Evolutionary conservation across 1,139 yeast species (phyloP).

Genomic region (Kurtzmaniella quercitrusa): DNA sequence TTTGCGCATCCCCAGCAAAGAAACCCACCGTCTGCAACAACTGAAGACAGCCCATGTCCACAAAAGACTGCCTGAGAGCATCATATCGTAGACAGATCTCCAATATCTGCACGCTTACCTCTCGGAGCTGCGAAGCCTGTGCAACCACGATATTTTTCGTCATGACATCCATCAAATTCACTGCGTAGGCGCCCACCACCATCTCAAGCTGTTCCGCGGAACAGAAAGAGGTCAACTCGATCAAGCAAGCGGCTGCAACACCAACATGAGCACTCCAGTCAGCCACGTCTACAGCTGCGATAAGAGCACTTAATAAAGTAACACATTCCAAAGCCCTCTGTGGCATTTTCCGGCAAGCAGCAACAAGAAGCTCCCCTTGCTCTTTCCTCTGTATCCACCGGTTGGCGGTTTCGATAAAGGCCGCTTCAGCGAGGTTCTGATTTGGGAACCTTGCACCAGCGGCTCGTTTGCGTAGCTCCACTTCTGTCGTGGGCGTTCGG

Average conservation of each 20-base stretch:
- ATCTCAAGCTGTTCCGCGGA: background rate
- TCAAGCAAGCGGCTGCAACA: background rate
- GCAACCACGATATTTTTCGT: background rate
- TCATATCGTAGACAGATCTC: background rate
- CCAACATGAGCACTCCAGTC: background rate
- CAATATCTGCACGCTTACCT: background rate
- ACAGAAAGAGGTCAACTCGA: background rate
- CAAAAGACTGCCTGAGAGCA: background rate
- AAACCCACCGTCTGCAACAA: background rate
- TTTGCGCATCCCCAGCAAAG: background rate
- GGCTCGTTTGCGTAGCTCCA: background rate
- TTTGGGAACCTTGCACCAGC: background rate
- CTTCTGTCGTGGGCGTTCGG: background rate
- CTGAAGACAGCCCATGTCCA: background rate
- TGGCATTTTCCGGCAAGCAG: background rate
- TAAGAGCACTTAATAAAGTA: background rate
- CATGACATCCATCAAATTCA: background rate
- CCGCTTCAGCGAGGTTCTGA: background rate
- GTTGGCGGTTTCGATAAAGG: background rate
- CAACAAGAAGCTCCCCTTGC: background rate
- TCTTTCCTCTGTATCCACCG: background rate
- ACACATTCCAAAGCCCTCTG: background rate
- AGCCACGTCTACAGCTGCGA: background rate
- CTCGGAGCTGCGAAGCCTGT: background rate
- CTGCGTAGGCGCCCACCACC: background rate